Evolutionary conservation across 1,284 basidiomycete species (phyloP).

Genomic region (Phellopilus nigrolimitatus): DNA sequence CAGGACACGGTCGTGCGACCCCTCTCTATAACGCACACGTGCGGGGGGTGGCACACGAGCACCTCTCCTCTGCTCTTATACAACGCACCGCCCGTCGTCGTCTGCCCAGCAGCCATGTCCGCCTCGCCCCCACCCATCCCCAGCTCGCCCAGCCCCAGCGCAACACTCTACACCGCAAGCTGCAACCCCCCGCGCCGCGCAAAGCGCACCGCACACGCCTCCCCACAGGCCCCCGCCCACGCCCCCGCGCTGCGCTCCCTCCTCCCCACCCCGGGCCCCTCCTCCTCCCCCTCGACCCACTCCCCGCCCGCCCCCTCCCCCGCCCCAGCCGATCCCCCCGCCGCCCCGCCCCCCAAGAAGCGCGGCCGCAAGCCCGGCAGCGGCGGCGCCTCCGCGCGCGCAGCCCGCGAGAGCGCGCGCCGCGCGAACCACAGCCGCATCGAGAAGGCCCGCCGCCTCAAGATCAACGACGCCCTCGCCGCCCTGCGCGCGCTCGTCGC

Average conservation of each 20-base stretch:
- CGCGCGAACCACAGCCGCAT: slow-evolving; percentile 81
- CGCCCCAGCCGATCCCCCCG: slow-evolving; percentile 19
- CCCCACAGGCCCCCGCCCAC: background rate
- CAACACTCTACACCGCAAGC: slow-evolving; percentile 31
- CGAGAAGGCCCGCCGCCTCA: slow-evolving; percentile 76
- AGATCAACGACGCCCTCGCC: slow-evolving; percentile 77
- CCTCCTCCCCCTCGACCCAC: slow-evolving; percentile 19
- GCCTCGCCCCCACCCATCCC: background rate
- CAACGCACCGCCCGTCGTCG: background rate
- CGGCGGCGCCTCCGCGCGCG: slow-evolving; percentile 53
- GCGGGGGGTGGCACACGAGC: slow-evolving; percentile 12
- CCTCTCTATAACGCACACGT: background rate
- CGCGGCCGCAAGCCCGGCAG: slow-evolving; percentile 60
- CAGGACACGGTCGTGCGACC: slow-evolving; percentile 15
- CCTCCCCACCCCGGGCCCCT: slow-evolving; percentile 11
- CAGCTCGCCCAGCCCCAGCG: background rate
- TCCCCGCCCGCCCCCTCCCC: slow-evolving; percentile 18
- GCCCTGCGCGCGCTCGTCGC: slow-evolving; percentile 64
- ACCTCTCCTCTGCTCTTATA: slow-evolving; percentile 2
- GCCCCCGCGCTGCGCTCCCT: slow-evolving; percentile 25
- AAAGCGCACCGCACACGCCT: background rate
- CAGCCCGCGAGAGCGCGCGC: slow-evolving; percentile 69
- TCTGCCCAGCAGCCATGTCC: background rate
- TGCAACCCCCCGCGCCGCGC: slow-evolving; percentile 56
- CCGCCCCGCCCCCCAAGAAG: slow-evolving; percentile 33